phyloP scores from a whole-genome alignment of 2,329 filamentous ascomycete species.

The Cladophialophora yegresii region DNA sequence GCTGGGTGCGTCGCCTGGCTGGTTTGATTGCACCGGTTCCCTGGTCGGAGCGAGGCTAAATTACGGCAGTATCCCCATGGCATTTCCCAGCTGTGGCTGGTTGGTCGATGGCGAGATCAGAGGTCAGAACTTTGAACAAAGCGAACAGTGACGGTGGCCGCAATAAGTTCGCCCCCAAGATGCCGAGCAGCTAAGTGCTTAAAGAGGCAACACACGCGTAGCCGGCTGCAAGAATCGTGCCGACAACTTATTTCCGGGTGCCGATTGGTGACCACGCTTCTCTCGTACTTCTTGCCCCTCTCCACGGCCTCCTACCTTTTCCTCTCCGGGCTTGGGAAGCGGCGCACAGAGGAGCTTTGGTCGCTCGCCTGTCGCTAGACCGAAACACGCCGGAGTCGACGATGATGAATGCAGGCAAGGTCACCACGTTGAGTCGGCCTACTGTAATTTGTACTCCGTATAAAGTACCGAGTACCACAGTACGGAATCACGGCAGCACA shows the following conservation, averaged over 20 bases:
- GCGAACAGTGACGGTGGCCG: conserved; percentile 3
- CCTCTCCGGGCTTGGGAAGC: not conserved
- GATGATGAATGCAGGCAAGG: not conserved
- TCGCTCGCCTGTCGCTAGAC: conserved; percentile 3
- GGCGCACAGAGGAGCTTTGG: not conserved
- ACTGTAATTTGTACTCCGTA: not conserved
- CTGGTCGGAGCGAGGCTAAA: conserved; percentile 12
- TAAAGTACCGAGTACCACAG: too few species aligned
- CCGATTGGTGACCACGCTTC: conserved; percentile 11
- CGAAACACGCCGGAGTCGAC: not conserved
- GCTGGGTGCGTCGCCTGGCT: not conserved
- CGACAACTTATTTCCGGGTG: not conserved
- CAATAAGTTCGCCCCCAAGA: conserved; percentile 17
- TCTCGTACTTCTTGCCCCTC: conserved; percentile 15
- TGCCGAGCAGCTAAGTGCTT: conserved; percentile 10
- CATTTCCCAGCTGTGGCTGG: conserved; percentile 2
- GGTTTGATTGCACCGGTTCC: not conserved
- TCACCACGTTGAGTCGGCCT: not conserved
- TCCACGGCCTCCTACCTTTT: conserved; percentile 1
- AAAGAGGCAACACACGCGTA: not conserved
- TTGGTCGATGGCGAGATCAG: conserved; percentile 19
- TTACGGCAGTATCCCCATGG: conserved; percentile 14
- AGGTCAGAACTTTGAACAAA: conserved; percentile 16
- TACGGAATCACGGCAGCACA: too few species aligned
- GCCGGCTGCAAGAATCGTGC: conserved; percentile 8